Conservation (phyloP, 495 filamentous ascomycete genomes). For the Trichoderma parareesei region DNA sequence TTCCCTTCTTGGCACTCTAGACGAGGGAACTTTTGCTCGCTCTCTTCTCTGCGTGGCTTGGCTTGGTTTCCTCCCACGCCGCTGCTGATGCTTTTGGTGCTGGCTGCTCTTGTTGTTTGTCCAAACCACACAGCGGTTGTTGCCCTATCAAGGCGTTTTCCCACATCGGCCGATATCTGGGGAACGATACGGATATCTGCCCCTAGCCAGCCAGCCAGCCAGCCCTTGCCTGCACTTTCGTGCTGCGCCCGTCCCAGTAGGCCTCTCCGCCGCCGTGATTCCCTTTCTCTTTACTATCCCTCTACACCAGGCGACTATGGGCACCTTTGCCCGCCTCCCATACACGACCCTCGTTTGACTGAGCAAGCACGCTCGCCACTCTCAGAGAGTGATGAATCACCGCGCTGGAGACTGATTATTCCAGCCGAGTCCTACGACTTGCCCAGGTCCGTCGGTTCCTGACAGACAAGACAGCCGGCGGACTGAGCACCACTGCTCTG, state of each 20-base stretch:
- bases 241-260: not conserved
- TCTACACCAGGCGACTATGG: slow-evolving; percentile 3
- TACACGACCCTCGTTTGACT: slow-evolving; percentile 1
- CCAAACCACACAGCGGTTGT: not conserved
- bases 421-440: slow-evolving; percentile 7
- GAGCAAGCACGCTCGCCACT: slow-evolving; percentile 8
- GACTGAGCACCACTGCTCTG: slow-evolving; percentile 9
- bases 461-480: slow-evolving; percentile 5
- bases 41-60: slow-evolving; percentile 7
- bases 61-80: not conserved
- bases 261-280: not conserved
- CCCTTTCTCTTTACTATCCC: not conserved
- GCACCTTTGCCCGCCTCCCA: slow-evolving; percentile 5
- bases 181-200: slow-evolving; percentile 12
- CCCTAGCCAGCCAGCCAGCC: not conserved
- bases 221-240: not conserved
- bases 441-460: slow-evolving; percentile 6
- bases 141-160: slow-evolving; percentile 9
- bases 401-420: slow-evolving; percentile 9
- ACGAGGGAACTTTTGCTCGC: slow-evolving; percentile 10
- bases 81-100: not conserved
- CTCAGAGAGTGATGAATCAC: slow-evolving; percentile 5
- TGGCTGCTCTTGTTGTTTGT: not conserved
- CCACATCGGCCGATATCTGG: slow-evolving; percentile 13
- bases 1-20: not conserved